Conservation (phyloP, 345 rosid genomes). For the Gossypium sturtianum region DNA sequence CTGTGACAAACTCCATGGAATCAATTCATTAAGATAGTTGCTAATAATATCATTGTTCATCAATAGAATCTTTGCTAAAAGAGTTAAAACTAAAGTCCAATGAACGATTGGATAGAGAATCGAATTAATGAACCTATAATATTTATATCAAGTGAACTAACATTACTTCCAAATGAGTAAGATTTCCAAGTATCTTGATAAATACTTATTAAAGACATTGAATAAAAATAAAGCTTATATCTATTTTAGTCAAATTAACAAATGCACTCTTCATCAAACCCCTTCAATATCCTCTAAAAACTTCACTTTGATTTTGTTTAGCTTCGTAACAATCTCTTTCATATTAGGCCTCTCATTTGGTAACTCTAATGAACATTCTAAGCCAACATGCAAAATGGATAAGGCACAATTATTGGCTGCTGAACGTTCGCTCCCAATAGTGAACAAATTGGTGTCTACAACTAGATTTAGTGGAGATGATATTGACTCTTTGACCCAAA, state of each 20-base stretch:
- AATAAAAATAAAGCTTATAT: too few species aligned
- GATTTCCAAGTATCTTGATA: constrained; percentile 32
- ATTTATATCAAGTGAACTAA: constrained; percentile 15
- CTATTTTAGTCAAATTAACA: too few species aligned
- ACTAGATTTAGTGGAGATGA: background rate
- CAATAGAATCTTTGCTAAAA: background rate
- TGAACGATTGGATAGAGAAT: background rate
- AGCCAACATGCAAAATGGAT: background rate
- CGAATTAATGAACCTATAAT: background rate
- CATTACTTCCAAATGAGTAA: constrained; percentile 47
- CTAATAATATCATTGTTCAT: constrained; percentile 59
- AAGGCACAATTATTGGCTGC: background rate
- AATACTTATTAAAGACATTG: too few species aligned
- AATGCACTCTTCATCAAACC: background rate
- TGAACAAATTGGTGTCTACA: background rate
- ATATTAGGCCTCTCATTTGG: background rate
- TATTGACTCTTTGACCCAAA: constrained; percentile 4
- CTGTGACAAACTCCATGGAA: constrained; percentile 46
- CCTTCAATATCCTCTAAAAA: background rate
- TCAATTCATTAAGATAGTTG: constrained; percentile 63
- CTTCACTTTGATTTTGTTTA: background rate
- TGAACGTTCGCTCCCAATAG: background rate
- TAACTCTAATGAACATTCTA: background rate
- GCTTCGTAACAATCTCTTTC: background rate
- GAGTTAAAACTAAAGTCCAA: background rate